Evolutionary conservation across 2,329 filamentous ascomycete species (phyloP).

Genomic region (Diplodia mutila): DNA sequence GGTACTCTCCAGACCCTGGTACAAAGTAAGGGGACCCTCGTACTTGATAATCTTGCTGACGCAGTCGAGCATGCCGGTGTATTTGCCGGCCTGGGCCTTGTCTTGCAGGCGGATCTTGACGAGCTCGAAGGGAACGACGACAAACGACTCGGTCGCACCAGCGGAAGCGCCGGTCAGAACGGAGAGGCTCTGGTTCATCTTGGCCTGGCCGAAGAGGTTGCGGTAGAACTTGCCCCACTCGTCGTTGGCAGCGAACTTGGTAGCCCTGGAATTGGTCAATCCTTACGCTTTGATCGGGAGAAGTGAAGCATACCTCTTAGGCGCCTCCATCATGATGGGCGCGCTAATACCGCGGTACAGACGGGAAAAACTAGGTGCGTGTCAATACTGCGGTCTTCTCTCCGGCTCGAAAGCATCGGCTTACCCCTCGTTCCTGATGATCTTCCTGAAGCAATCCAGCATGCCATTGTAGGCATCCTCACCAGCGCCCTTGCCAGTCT

Average conservation of each 20-base stretch:
- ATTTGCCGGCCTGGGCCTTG: conserved; percentile 87
- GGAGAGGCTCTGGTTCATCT: conserved; percentile 91
- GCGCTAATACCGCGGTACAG: conserved; percentile 95
- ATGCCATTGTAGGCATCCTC: conserved; percentile 94
- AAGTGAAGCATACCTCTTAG: conserved; percentile 63
- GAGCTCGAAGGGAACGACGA: conserved; percentile 96
- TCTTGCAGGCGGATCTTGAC: conserved; percentile 99
- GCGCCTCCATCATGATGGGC: conserved; percentile 96
- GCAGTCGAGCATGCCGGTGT: conserved; percentile 80
- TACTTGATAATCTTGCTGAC: conserved; percentile 79
- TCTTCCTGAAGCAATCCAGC: conserved; percentile 97
- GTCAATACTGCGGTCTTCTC: conserved; percentile 2
- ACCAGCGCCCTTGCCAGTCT: conserved; percentile 72
- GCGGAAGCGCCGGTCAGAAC: conserved; percentile 92
- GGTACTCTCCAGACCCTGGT: conserved; percentile 95
- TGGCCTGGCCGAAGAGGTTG: conserved; percentile 76
- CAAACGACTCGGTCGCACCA: conserved; percentile 92
- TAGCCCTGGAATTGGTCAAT: conserved; percentile 63
- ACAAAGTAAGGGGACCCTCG: conserved; percentile 85
- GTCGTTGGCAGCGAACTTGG: conserved; percentile 98
- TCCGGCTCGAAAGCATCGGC: conserved; percentile 29
- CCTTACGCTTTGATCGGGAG: neutral
- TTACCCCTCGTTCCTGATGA: conserved; percentile 92
- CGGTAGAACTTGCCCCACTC: conserved; percentile 97
- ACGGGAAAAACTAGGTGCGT: conserved; percentile 69